Conservation (phyloP, 2,329 filamentous ascomycete species). For the Microdochium bolleyi region DNA sequence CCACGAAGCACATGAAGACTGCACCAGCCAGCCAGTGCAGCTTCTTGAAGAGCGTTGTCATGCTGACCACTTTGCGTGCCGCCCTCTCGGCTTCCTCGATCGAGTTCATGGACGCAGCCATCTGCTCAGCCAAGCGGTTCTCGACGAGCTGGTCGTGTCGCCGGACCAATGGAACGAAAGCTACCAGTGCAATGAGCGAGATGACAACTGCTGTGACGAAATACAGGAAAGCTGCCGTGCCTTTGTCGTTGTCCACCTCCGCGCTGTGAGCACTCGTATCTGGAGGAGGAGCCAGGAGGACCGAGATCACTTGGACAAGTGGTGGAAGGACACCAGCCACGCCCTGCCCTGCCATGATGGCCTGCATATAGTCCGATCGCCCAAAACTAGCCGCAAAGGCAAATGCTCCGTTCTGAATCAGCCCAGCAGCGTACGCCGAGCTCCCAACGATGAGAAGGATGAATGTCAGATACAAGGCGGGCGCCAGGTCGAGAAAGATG, state of each 20-base stretch:
- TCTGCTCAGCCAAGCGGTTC: constrained; percentile 35
- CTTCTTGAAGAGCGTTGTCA: constrained; percentile 65
- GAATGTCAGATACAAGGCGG: constrained; percentile 69
- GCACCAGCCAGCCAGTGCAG: constrained; percentile 71
- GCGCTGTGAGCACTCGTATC: constrained; percentile 25
- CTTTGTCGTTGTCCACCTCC: constrained; percentile 20
- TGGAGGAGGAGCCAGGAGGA: constrained; percentile 52
- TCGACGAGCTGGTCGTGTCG: constrained; percentile 48
- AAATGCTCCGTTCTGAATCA: constrained; percentile 92
- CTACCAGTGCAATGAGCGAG: constrained; percentile 59
- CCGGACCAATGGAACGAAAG: constrained; percentile 66
- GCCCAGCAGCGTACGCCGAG: constrained; percentile 72
- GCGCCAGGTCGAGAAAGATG: constrained; percentile 52
- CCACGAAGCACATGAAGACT: constrained; percentile 70
- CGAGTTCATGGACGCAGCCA: constrained; percentile 41
- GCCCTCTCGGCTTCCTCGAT: constrained; percentile 45
- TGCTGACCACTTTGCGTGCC: constrained; percentile 38
- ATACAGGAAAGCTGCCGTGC: constrained; percentile 76
- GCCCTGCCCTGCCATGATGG: constrained; percentile 91
- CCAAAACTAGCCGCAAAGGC: constrained; percentile 85
- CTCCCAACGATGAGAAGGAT: constrained; percentile 72
- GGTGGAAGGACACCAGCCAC: constrained; percentile 86
- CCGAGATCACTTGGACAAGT: constrained; percentile 72
- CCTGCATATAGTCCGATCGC: constrained; percentile 83
- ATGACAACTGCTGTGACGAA: constrained; percentile 82